Evolutionary conservation across 2,329 filamentous ascomycete genomes (phyloP), one percentile per base, ranked within the genome.

Genomic region (Basipetospora chlamydospora): DNA sequence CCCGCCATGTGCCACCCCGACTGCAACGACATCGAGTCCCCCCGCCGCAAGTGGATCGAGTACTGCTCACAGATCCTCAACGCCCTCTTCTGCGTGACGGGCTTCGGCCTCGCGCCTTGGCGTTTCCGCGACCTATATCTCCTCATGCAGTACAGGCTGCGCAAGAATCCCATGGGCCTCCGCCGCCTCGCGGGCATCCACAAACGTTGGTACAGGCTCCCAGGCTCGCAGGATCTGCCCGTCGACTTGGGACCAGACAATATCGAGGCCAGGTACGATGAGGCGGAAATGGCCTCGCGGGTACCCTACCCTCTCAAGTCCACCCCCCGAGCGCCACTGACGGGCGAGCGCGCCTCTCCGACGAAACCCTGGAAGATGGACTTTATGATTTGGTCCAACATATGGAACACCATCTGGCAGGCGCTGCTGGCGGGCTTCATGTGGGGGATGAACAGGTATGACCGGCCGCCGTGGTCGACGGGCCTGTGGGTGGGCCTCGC

Each of bases 81-180:
- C 26, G 45, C 44, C 3, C 69, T 93, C 1, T 93, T 93, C 65
- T 90, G 83, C 55, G 77, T 92, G 6, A 88, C 84, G 2, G 84
- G 78, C 1, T 88, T 92, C 45, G 85, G 85, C 0, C 66, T 90
- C 10, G 77, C 81, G 2, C 85, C 85, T 0, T 93, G 84, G 85
- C 71, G 85, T 22, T 80, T 87, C 46, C 67, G 85, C 22, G 85
- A 93, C 51, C 58, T 85, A 8, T 90, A 78, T 52, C 85, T 74
- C 51, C 63, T 86, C 23, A 55, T 81, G 33, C 66, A 69, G 48
- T 90, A 70, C 57, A 67, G 82, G 17, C 34, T 78, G 0, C 40
- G 49, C 22, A 60, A 66, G 39, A 58, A 73, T 35, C 50, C 67
- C 20, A 53, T 66, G 13, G 77, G 68, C 4, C 63, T 88, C 25